Percentiles rank a stretch among this genome's conserved stretches.
phyloP scores from a whole-genome alignment of 176 grass and related monocot genomes.

The Triticum turgidum region DNA sequence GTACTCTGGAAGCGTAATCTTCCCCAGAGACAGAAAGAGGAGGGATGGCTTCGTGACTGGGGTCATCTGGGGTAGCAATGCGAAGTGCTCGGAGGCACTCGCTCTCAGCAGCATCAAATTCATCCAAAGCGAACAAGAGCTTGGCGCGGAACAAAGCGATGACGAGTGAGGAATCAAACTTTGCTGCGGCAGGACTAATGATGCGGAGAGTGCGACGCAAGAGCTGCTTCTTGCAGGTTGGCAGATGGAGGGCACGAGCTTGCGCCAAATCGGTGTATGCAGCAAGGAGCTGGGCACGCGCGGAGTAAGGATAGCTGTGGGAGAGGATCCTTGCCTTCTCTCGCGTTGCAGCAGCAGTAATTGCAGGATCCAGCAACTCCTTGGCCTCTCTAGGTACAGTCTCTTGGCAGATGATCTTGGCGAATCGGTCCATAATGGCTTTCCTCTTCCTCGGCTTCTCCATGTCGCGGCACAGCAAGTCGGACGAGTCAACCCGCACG shows the following conservation, averaged over 20 bases:
- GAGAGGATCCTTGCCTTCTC: not conserved
- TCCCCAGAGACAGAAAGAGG: not conserved
- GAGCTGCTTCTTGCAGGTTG: not conserved
- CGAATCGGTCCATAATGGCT: not conserved
- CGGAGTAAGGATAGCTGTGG: not conserved
- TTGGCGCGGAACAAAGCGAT: not conserved
- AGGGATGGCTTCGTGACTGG: not conserved
- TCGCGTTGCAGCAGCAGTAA: not conserved
- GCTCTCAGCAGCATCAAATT: not conserved
- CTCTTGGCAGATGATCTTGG: not conserved
- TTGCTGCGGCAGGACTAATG: not conserved
- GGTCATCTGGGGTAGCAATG: not conserved
- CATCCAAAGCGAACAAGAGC: not conserved
- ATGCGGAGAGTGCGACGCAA: not conserved
- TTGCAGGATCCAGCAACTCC: not conserved
- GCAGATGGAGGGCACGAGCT: not conserved
- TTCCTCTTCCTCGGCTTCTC: not conserved
- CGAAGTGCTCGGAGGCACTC: not conserved
- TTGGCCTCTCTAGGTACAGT: not conserved
- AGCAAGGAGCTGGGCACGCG: not conserved
- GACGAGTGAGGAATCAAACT: not conserved
- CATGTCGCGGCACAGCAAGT: not conserved
- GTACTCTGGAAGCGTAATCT: not conserved
- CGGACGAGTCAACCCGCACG: not conserved
- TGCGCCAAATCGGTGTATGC: not conserved